Conservation (phyloP, 164 flowering plant genomes). For the Akebia trifoliata region DNA sequence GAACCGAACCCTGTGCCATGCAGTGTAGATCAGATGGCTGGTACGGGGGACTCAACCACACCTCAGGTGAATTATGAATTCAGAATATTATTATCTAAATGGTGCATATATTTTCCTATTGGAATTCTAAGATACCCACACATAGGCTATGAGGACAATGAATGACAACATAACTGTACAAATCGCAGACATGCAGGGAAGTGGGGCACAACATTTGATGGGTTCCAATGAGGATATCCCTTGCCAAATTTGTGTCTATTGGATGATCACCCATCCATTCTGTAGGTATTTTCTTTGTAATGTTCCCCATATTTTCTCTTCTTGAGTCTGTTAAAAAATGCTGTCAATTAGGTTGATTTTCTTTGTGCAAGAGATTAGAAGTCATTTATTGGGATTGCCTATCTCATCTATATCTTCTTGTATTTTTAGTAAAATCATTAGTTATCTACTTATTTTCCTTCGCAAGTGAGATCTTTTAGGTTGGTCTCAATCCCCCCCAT, state of each 20-base stretch:
- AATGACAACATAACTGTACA: constrained; percentile 1
- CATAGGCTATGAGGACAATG: constrained; percentile 3
- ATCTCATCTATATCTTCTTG: no score
- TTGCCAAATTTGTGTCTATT: neutral
- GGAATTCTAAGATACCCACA: neutral
- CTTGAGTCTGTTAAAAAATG: neutral
- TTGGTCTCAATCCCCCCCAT: no score
- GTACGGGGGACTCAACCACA: constrained; percentile 25
- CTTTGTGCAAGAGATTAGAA: neutral
- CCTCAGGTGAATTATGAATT: constrained; percentile 41
- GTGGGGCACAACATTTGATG: constrained; percentile 12
- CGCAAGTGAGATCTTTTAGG: no score
- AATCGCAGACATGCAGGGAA: constrained; percentile 6
- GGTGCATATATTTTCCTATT: constrained; percentile 6
- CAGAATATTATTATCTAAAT: constrained; percentile 7
- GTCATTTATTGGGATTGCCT: no score
- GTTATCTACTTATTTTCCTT: no score
- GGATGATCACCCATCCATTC: neutral
- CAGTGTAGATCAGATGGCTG: constrained; percentile 27
- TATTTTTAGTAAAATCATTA: no score
- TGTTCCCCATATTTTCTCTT: neutral
- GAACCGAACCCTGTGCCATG: constrained; percentile 21
- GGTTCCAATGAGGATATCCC: constrained; percentile 10
- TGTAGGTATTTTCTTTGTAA: neutral
- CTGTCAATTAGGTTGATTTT: neutral